Base-by-base conservation (phyloP, 345 rosid species). In the Theobroma cacao region DNA sequence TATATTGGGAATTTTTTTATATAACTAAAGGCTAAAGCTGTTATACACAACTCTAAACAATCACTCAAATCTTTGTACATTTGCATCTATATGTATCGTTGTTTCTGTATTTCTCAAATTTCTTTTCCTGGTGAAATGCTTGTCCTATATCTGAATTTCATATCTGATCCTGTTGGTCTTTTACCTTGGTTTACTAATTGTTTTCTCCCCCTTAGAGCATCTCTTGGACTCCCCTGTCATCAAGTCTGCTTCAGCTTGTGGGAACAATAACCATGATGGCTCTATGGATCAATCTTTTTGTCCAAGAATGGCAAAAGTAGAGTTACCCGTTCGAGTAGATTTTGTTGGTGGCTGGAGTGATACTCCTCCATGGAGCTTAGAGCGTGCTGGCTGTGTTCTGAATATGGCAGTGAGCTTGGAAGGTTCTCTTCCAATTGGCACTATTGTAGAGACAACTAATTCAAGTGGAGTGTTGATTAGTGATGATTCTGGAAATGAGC, bases 341-440 rank as follows among this genome's bases (percentile, higher is more conserved):
- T 94, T 96, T 89, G 98, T 88, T 55, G 99, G 99, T 59, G 97
- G 99, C 65, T 96, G 98, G 99, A 96, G 98, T 75, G 99, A 93
- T 74, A 95, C 99, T 81, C 99, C 99, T 79, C 99, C 98, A 59
- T 93, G 98, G 97, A 93, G 98, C 85, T 82, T 94, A 83, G 98
- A 96, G 88, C 97, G 99, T 70, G 90, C 95, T 63, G 98, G 98
- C n/a, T 89, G 87, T 74, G 98, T 96, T 82, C 86, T 94, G 66
- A 96, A 94, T 84, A 91, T 96, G 97, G 95, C 99, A 76, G 84
- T 96, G 82, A 85, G 89, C 64, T 74, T 96, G 80, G 97, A 89
- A 79, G 92, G 89, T 79, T 88, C 91, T 80, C 99, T 88, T 83
- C 99, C 98, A 22, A 89, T 96, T 64, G 97, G 99, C 75, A 87